Percentiles rank a stretch among this genome's conserved stretches.
Evolutionary conservation across 2,329 filamentous ascomycete species (phyloP).

Genomic region (Fusarium veterinarium): DNA sequence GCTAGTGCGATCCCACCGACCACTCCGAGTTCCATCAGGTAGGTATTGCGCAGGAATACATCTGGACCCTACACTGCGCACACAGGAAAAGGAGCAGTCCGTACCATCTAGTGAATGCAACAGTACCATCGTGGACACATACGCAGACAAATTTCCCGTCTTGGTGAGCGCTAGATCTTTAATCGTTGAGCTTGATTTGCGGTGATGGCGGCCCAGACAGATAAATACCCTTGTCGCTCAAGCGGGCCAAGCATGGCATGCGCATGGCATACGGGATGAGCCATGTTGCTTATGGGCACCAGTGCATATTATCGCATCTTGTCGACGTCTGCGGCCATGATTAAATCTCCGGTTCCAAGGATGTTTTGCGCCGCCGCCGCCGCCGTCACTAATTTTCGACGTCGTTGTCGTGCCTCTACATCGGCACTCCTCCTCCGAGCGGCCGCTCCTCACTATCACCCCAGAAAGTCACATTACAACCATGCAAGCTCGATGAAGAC

Average conservation of each 20-base stretch:
- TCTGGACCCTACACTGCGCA: conserved; percentile 31
- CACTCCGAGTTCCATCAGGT: conserved; percentile 16
- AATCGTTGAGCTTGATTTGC: conserved; percentile 8
- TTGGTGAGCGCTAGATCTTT: conserved; percentile 23
- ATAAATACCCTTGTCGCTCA: conserved; percentile 18
- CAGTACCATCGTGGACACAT: conserved; percentile 49
- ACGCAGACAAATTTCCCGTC: conserved; percentile 40
- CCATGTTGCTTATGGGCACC: conserved; percentile 4
- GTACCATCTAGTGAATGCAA: conserved; percentile 44
- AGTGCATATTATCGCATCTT: conserved; percentile 22
- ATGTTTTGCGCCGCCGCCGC: not conserved
- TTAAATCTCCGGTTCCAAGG: conserved; percentile 33
- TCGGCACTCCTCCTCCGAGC: conserved; percentile 23
- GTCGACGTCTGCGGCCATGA: conserved; percentile 17
- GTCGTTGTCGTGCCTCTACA: conserved; percentile 7
- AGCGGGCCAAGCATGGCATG: not conserved
- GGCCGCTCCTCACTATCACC: conserved; percentile 28
- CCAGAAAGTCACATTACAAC: conserved; percentile 18
- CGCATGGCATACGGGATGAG: conserved; percentile 12
- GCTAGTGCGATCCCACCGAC: conserved; percentile 35
- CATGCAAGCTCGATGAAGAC: conserved; percentile 26
- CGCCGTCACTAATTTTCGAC: conserved; percentile 12
- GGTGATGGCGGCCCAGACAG: conserved; percentile 9
- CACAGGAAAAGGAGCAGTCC: conserved; percentile 24
- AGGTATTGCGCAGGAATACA: conserved; percentile 25